Base-by-base conservation (phyloP, 2,329 filamentous ascomycete genomes). In the Aspergillus novoparasiticus region DNA sequence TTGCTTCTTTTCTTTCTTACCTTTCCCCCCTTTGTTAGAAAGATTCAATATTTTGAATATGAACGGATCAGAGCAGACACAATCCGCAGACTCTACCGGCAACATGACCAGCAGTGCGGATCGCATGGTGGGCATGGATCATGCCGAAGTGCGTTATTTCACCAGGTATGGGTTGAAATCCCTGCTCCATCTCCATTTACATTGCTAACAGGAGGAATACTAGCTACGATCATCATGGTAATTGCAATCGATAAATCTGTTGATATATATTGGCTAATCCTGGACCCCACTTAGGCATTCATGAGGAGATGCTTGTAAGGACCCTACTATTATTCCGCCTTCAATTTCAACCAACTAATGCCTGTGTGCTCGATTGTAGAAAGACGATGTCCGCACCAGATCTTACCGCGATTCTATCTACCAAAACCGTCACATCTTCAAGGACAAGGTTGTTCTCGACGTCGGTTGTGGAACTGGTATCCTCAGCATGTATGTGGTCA, bases 121-220 rank as follows among this genome's bases (percentile, higher is more conserved):
- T 68, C 76, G 79, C 65, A 81, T 83, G 80, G 79, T 79, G 39
- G 81, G 80, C 72, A 89, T 97, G 86, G 90, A 92, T 78, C 94
- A 97, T 83, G 95, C 94, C 68, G 95, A 99, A 85, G 93, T 96
- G 80, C 95, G 98, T 81, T 99, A 98, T 85, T 98, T 98, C 85
- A 98, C 97, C 84, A 97, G 93, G 94, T 96, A 82, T 69, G 77
- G 62, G 1, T 2, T 30, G 56, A 58, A 30, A 23, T 46, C 10
- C 23, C 26, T 34, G 45, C 9, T 19, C 46, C 48, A 21, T 11
- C 32, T 30, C n/a, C 54, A 21, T 36, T 10, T 64, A 54, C 56
- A 57, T 57, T 19, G 57, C 68, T 73, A 62, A 72, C 69, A 50
- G 50, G 46, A 41, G 26, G 60, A 60, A 70, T 79, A 28, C 26